Evolutionary conservation across 805 yeast genomes (phyloP).

Genomic region (Lachancea kluyveri): DNA sequence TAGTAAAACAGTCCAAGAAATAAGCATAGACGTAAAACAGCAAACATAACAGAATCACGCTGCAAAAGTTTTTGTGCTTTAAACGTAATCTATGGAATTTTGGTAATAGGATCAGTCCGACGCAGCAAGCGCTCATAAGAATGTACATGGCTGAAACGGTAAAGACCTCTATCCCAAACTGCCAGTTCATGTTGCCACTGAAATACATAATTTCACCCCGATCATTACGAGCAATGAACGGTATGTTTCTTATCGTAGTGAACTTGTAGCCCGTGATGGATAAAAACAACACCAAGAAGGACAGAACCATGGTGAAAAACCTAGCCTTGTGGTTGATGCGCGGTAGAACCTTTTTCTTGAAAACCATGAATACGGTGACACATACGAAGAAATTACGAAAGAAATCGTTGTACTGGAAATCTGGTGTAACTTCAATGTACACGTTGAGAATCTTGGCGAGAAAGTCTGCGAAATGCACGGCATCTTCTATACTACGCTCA

Average conservation of each 20-base stretch:
- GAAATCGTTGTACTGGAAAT: slow-evolving; percentile 39
- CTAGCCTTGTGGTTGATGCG: slow-evolving; percentile 22
- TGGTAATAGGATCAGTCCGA: slow-evolving; percentile 37
- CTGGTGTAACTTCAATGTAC: slow-evolving; percentile 37
- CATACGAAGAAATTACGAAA: slow-evolving; percentile 40
- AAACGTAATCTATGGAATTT: slow-evolving; percentile 12
- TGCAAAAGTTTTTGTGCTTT: slow-evolving; percentile 17
- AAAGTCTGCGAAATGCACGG: slow-evolving; percentile 47
- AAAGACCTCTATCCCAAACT: slow-evolving; percentile 63
- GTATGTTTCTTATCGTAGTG: slow-evolving; percentile 52
- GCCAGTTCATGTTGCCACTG: slow-evolving; percentile 61
- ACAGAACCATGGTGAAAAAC: slow-evolving; percentile 29
- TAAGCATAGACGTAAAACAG: slow-evolving; percentile 21
- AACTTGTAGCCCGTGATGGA: slow-evolving; percentile 62
- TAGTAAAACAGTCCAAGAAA: slow-evolving; percentile 20
- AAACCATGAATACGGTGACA: slow-evolving; percentile 37
- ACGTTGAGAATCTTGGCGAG: slow-evolving; percentile 41
- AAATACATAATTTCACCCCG: slow-evolving; percentile 47
- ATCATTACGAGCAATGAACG: slow-evolving; percentile 51
- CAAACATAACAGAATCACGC: slow-evolving; percentile 10
- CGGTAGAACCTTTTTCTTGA: slow-evolving; percentile 43
- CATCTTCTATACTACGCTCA: slow-evolving; percentile 30
- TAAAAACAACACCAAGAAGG: slow-evolving; percentile 35
- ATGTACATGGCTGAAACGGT: slow-evolving; percentile 47
- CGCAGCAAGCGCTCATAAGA: slow-evolving; percentile 36